Percentiles rank a stretch among this genome's conserved stretches.
phyloP scores from a whole-genome alignment of 2,329 filamentous ascomycete genomes.

The Xylaria polymorpha region DNA sequence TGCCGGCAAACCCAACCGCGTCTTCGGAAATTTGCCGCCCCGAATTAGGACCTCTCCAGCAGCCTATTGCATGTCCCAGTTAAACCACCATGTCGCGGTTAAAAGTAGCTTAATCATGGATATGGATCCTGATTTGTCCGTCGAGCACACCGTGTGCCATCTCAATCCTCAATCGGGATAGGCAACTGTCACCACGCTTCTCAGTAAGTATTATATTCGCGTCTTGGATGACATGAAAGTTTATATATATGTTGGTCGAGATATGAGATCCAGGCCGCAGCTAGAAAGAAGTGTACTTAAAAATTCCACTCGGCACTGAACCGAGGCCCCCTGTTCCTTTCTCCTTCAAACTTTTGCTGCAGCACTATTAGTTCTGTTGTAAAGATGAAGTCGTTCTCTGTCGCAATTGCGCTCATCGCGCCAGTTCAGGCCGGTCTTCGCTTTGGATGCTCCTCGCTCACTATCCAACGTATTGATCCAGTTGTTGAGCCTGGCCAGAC shows the following conservation, averaged over 20 bases:
- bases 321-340: conserved; percentile 17
- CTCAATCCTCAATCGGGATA: conserved; percentile 19
- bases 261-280: not conserved
- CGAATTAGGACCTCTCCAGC: conserved; percentile 23
- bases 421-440: conserved; percentile 49
- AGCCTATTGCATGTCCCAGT: conserved; percentile 31
- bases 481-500: conserved; percentile 47
- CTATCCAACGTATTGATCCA: conserved; percentile 49
- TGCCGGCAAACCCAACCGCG: conserved; percentile 38
- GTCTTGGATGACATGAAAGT: conserved; percentile 2
- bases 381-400: conserved; percentile 47
- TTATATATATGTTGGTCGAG: not conserved
- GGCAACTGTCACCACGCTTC: conserved; percentile 23
- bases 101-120: conserved; percentile 43
- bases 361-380: conserved; percentile 9
- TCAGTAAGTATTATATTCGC: conserved; percentile 12
- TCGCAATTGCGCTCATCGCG: conserved; percentile 46
- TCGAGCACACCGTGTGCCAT: conserved; percentile 23
- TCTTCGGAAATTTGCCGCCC: conserved; percentile 39
- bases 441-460: conserved; percentile 49
- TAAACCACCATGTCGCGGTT: conserved; percentile 43
- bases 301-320: conserved; percentile 11
- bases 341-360: conserved; percentile 16
- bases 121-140: conserved; percentile 38
- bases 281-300: conserved; percentile 16